Evolutionary conservation across 2,329 filamentous ascomycete species (phyloP), one percentile per base, ranked within the genome.

Genomic region (Penicillium aurantiogriseum): DNA sequence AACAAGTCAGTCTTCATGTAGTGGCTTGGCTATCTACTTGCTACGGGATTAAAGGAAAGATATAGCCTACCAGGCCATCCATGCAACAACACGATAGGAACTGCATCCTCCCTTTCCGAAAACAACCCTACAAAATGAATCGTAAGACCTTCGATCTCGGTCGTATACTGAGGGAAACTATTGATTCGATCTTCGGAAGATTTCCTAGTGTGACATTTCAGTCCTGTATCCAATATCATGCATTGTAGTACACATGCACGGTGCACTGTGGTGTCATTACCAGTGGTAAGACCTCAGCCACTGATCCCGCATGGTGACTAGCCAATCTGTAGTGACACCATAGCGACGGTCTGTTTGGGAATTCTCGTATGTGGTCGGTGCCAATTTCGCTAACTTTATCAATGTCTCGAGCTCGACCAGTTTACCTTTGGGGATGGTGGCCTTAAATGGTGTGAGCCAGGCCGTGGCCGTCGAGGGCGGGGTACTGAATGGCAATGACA

Each of bases 51-150:
- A 15, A 13, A 15, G 11, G 23, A 15, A 21, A 31, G 25, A n/a
- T 13, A 19, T 39, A 36, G 19, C 46, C 5, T 63, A 67, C 69
- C 69, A 19, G 72, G 72, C 68, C 71, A 74, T 25, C 72, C 72
- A 51, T 74, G 80, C 8, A 79, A 68, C 10, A 81, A 65, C 4
- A 76, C 59, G n/a, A 83, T 62, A 0, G 81, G 81, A 7, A 81
- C 72, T 0, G 81, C 81, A 65, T 79, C 73, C 5, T 69, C 51
- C 15, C 74, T 78, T 51, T 74, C 61, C 0, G 79, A 83, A 59
- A 82, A 82, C 0, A 83, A 69, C 2, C 78, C 80, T 0, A 74
- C 66, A 61, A 83, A 83, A 64, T 83, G 80, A 44, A 82, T 69
- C 1, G 68, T 63, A 45, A 78, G 50, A 25, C 80, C 77, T 11